These are phyloP conservation scores for Gryganskiella cystojenkinii DNA, from an alignment of 192 early-diverging fungal genomes.

Conservation along the genomic window DNA sequence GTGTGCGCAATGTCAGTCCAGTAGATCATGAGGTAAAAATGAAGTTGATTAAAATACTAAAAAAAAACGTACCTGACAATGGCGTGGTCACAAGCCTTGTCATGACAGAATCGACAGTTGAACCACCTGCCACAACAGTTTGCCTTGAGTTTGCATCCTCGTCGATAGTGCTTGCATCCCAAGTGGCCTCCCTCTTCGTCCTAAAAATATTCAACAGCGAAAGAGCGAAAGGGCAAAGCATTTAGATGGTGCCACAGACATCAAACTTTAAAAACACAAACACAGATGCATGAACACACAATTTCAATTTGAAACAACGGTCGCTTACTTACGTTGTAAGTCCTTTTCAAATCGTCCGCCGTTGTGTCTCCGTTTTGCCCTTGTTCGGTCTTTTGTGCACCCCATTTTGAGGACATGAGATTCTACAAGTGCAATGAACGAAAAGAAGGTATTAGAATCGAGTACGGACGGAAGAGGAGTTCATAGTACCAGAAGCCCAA, in stretches of 20 bases:
- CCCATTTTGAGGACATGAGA: constrained; percentile 64
- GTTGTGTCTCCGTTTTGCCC: constrained; percentile 30
- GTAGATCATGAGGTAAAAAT: background rate
- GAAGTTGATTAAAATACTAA: background rate
- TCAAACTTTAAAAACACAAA: background rate
- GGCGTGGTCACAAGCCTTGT: constrained; percentile 79
- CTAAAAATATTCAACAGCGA: constrained; percentile 23
- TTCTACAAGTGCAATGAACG: constrained; percentile 51
- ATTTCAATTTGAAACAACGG: too few relatives aligned
- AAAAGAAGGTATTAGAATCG: background rate
- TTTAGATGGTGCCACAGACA: too few relatives aligned
- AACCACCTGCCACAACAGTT: constrained; percentile 85
- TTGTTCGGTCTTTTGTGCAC: constrained; percentile 19
- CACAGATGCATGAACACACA: background rate
- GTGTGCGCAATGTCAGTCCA: background rate
- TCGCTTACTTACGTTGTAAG: constrained; percentile 64
- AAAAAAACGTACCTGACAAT: constrained; percentile 71
- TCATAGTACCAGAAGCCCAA: background rate
- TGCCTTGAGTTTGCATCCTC: constrained; percentile 78
- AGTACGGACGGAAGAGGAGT: too few relatives aligned
- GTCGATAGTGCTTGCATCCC: constrained; percentile 85
- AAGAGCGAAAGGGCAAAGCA: background rate
- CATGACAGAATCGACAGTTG: constrained; percentile 87
- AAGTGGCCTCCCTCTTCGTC: constrained; percentile 61
- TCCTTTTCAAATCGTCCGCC: constrained; percentile 55